Percentiles rank a stretch among this genome's conserved stretches.
Conservation (phyloP, 768 basidiomycete genomes). For the Tricholoma saponaceum region DNA sequence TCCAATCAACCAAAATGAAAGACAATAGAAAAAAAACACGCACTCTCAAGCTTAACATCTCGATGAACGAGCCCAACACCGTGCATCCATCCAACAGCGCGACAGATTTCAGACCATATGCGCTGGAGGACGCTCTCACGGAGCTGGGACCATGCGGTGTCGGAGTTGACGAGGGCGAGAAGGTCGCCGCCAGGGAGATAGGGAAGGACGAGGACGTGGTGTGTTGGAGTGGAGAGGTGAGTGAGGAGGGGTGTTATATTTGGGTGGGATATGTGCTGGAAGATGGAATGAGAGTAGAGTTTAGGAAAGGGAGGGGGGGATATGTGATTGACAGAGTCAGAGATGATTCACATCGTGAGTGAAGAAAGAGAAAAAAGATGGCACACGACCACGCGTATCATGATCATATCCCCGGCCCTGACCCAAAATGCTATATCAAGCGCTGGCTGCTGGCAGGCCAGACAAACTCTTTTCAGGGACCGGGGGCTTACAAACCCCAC, state of each 20-base stretch:
- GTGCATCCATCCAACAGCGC: constrained; percentile 87
- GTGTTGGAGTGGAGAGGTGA: constrained; percentile 64
- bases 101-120: constrained; percentile 73
- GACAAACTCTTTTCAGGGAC: neutral
- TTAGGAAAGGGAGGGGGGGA: too few relatives aligned
- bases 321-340: too few relatives aligned
- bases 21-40: constrained; percentile 17
- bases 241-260: constrained; percentile 70
- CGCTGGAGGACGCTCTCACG: constrained; percentile 49
- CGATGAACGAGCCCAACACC: constrained; percentile 81
- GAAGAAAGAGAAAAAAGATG: neutral
- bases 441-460: neutral
- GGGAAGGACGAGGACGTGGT: constrained; percentile 79
- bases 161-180: constrained; percentile 66
- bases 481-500: neutral
- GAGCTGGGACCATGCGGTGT: constrained; percentile 38
- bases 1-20: too few relatives aligned
- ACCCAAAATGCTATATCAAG: neutral
- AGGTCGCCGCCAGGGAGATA: constrained; percentile 78
- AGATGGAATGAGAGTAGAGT: neutral
- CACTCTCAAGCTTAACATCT: constrained; percentile 86
- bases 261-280: constrained; percentile 75
- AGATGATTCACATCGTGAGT: too few relatives aligned
- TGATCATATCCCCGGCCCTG: neutral
- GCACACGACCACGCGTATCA: too few relatives aligned